Evolutionary conservation across 495 filamentous ascomycete genomes (phyloP).

Genomic region (Copromyces sp.): DNA sequence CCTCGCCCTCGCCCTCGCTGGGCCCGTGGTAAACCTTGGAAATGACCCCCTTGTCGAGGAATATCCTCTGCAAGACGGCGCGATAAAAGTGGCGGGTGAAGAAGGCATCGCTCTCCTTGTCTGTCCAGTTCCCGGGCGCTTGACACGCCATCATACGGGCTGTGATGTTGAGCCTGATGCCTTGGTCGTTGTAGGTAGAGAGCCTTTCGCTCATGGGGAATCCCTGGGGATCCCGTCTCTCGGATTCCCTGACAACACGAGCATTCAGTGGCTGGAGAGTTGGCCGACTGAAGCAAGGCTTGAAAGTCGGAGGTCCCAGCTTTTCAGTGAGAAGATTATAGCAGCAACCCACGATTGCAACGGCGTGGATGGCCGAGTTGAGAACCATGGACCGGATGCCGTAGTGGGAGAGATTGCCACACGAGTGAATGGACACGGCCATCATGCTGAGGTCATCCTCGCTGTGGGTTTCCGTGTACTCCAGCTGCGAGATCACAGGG

Average conservation of each 20-base stretch:
- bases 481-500: slow-evolving; percentile 39
- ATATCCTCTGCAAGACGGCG: slow-evolving; percentile 78
- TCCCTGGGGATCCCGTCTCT: slow-evolving; percentile 69
- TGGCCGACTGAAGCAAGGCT: slow-evolving; percentile 54
- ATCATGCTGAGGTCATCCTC: slow-evolving; percentile 48
- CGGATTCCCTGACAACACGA: slow-evolving; percentile 37
- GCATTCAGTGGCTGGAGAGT: slow-evolving; percentile 50
- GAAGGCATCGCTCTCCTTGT: slow-evolving; percentile 68
- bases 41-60: slow-evolving; percentile 71
- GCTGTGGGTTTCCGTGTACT: slow-evolving; percentile 18
- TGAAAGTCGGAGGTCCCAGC: slow-evolving; percentile 75
- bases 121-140: slow-evolving; percentile 85
- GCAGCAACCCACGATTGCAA: slow-evolving; percentile 94
- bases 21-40: slow-evolving; percentile 40
- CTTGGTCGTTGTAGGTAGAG: slow-evolving; percentile 48
- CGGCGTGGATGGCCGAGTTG: slow-evolving; percentile 73
- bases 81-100: slow-evolving; percentile 93
- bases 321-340: slow-evolving; percentile 94
- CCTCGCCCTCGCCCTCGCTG: slow-evolving; percentile 16
- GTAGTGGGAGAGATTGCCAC: slow-evolving; percentile 93
- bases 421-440: slow-evolving; percentile 92
- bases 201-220: slow-evolving; percentile 82
- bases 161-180: slow-evolving; percentile 85
- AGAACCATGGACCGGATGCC: slow-evolving; percentile 74
- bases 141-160: slow-evolving; percentile 95